A percentile compares a stretch with the other conserved stretches of the same genome.
Evolutionary conservation across 139 green algal species (phyloP).

Genomic region (Gonium pectorale): DNA sequence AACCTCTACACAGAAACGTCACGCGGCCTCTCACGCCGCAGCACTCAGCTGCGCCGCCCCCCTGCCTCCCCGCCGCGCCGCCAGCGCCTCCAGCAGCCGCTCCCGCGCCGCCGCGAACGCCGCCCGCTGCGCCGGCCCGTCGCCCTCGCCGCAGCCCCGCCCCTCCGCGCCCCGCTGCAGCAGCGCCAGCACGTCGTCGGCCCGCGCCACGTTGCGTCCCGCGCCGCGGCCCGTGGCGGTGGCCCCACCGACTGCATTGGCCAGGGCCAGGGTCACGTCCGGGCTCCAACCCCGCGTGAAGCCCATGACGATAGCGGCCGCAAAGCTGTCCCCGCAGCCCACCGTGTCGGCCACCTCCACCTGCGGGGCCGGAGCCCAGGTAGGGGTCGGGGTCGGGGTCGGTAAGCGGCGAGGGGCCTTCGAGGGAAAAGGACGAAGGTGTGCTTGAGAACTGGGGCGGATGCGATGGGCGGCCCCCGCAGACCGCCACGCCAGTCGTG

Average conservation of each 20-base stretch:
- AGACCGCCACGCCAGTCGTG: no score
- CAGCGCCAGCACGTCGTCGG: constrained; percentile 42
- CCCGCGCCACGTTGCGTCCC: constrained; percentile 88
- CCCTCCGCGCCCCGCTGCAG: background rate
- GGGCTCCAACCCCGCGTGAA: constrained; percentile 69
- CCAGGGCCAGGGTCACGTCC: constrained; percentile 83
- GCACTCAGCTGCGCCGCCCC: constrained; percentile 14
- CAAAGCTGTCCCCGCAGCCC: constrained; percentile 96
- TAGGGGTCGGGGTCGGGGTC: no score
- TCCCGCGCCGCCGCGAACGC: constrained; percentile 5
- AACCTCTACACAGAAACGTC: no score
- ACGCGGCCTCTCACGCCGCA: constrained; percentile 18
- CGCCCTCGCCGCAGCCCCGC: background rate
- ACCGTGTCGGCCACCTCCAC: constrained; percentile 95
- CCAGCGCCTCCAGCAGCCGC: constrained; percentile 3
- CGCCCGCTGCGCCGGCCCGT: background rate
- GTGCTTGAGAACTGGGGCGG: no score
- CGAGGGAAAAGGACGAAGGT: no score
- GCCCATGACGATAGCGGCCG: constrained; percentile 89
- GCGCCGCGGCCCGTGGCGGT: constrained; percentile 90
- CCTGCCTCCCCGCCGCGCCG: background rate
- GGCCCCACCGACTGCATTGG: constrained; percentile 93
- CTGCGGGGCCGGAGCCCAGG: constrained; percentile 54
- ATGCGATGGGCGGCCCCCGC: no score
- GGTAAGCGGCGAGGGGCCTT: no score